Evolutionary conservation across 495 filamentous ascomycete genomes (phyloP), one percentile per base, ranked within the genome.

Genomic region (Penicillium soppii): DNA sequence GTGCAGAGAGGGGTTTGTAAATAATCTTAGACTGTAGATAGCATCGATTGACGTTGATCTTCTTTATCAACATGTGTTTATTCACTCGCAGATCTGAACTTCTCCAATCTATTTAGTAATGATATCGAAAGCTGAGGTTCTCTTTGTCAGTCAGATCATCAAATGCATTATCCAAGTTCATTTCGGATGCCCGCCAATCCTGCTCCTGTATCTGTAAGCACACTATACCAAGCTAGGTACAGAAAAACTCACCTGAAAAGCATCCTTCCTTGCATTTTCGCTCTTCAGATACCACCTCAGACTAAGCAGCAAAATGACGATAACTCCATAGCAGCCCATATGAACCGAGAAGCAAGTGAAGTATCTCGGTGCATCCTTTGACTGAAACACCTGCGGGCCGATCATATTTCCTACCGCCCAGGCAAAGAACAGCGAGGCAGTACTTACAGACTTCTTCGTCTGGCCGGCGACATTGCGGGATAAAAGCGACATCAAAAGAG

Each of bases 381-480:
- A 23, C 25, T 21, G 41, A 22, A 59, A 62, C 1, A 50, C 50
- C 21, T 62, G 59, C 8, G 81, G 81, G 16, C 56, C 59, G 13
- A 58, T 53, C 16, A 46, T 35, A 30, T 62, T 62, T 2, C 59
- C 59, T 12, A 49, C 56, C 9, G 51, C 53, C 45, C 47, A 62
- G 7, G 36, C 37, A 19, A 62, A 32, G 25, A 62, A 58, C 25
- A 27, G 37, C 23, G 30, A 48, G 7, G 29, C 66, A 20, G 60
- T 66, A 16, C 65, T 56, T 2, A 63, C 49, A 2, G 65, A 62
- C 48, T 83, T 83, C 60, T 84, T 84, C 5, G 81, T 82, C 63
- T 81, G 82, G n/a, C 80, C 80, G 5, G 79, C 77, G 3, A 84
- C 69, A 38, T 84, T 83, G 23, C 70, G 73, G 0, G 65, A 68